Evolutionary conservation across 495 filamentous ascomycete species (phyloP).

Genomic region (Xylaria cubensis): DNA sequence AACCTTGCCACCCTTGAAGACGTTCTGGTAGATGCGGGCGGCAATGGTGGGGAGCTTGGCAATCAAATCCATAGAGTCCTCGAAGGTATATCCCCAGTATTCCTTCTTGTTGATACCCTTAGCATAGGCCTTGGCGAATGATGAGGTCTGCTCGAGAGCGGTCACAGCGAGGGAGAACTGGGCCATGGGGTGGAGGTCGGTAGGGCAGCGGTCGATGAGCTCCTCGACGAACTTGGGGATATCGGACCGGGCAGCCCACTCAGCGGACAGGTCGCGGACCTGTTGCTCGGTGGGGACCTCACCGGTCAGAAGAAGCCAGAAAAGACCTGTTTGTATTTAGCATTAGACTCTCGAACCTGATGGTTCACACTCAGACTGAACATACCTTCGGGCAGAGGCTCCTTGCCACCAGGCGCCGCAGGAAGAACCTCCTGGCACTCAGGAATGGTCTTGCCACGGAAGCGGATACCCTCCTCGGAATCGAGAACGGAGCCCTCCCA

Average conservation of each 20-base stretch:
- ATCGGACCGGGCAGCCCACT: conserved; percentile 97
- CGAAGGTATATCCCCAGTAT: conserved; percentile 99
- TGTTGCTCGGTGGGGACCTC: conserved; percentile 97
- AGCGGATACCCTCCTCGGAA: conserved; percentile 98
- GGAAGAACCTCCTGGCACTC: conserved; percentile 97
- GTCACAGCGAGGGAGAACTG: conserved; percentile 98
- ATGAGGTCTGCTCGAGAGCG: conserved; percentile 96
- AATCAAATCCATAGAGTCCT: conserved; percentile 99
- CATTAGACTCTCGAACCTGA: not conserved
- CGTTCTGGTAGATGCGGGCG: conserved; percentile 97
- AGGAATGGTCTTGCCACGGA: conserved; percentile 97
- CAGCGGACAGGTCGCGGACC: conserved; percentile 94
- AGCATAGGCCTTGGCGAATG: conserved; percentile 96
- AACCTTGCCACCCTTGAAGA: conserved; percentile 99
- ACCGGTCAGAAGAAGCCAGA: conserved; percentile 98
- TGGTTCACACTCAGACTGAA: conserved; percentile 1
- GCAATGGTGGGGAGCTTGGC: conserved; percentile 99
- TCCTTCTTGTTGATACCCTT: conserved; percentile 99
- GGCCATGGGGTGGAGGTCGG: conserved; percentile 98
- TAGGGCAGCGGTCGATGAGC: conserved; percentile 98
- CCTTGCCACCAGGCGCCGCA: conserved; percentile 92
- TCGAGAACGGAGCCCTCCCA: conserved; percentile 99
- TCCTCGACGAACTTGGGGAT: conserved; percentile 97
- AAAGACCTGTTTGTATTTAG: conserved; percentile 71
- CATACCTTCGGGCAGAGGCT: conserved; percentile 92